A percentile compares a stretch with the other conserved stretches of the same genome.
Evolutionary conservation across 768 basidiomycete genomes (phyloP).

Genomic region (Paxillus ammoniavirescens): DNA sequence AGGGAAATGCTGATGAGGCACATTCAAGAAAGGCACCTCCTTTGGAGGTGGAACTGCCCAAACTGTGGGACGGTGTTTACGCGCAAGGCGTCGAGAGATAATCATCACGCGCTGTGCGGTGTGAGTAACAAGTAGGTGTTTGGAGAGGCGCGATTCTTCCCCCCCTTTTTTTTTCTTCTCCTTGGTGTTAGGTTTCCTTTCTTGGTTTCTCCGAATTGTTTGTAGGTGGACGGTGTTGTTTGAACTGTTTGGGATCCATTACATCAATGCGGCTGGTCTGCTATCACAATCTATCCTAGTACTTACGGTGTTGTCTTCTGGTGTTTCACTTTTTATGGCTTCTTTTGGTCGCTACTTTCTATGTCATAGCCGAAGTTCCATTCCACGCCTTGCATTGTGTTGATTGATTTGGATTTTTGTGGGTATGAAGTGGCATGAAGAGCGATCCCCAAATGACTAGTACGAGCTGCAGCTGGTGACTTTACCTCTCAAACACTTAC

Average conservation of each 20-base stretch:
- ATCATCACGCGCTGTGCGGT: conserved; percentile 15
- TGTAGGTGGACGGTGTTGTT: background rate
- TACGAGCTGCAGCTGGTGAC: too few relatives aligned
- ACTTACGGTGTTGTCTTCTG: background rate
- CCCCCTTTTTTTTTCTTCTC: background rate
- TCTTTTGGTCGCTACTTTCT: background rate
- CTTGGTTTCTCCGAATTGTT: background rate
- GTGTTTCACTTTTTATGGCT: background rate
- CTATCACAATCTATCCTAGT: background rate
- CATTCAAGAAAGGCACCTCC: conserved; percentile 24
- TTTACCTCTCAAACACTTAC: too few relatives aligned
- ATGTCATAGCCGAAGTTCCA: background rate
- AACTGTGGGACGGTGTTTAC: conserved; percentile 20
- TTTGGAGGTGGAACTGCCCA: conserved; percentile 25
- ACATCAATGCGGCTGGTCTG: conserved; percentile 6
- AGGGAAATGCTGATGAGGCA: conserved; percentile 23
- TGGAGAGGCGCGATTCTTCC: background rate
- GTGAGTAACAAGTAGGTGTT: conserved; percentile 1
- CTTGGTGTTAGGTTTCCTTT: background rate
- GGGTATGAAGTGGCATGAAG: too few relatives aligned
- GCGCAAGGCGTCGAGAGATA: conserved; percentile 14
- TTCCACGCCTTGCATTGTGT: background rate
- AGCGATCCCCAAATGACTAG: too few relatives aligned
- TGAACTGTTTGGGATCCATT: too few relatives aligned
- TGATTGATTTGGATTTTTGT: background rate